Conservation (phyloP, 192 early-diverging fungal species). For the Haplosporangium gracile region DNA sequence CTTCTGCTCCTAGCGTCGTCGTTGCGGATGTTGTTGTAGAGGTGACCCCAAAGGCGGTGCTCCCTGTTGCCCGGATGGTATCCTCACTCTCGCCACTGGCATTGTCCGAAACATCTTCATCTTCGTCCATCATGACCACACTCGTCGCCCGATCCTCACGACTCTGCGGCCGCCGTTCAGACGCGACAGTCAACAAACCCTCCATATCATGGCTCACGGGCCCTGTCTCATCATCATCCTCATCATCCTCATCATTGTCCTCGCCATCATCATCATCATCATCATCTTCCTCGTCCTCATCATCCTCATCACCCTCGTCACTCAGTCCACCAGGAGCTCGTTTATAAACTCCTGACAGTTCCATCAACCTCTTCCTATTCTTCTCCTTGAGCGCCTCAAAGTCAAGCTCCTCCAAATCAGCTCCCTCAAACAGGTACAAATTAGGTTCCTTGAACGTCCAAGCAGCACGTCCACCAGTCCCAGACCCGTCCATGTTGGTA, state of each 20-base stretch:
- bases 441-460: constrained; percentile 49
- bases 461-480: constrained; percentile 17
- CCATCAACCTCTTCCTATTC: constrained; percentile 6
- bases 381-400: constrained; percentile 26
- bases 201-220: constrained; percentile 15
- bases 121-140: constrained; percentile 27
- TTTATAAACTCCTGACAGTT: not conserved
- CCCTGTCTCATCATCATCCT: constrained; percentile 1
- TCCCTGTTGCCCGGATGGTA: not conserved
- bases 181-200: constrained; percentile 11
- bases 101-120: constrained; percentile 6
- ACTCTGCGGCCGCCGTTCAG: not conserved
- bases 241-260: not conserved
- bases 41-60: not conserved
- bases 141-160: not conserved
- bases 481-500: constrained; percentile 42
- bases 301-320: not conserved
- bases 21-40: not conserved
- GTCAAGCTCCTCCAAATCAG: constrained; percentile 32
- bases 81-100: constrained; percentile 13
- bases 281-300: not conserved
- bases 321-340: not conserved
- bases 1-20: not conserved
- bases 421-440: constrained; percentile 67
- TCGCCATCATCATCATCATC: not conserved